These are phyloP conservation scores for Stenogyne calaminthoides DNA, from an alignment of 305 asterid species.

Conservation along the genomic window DNA sequence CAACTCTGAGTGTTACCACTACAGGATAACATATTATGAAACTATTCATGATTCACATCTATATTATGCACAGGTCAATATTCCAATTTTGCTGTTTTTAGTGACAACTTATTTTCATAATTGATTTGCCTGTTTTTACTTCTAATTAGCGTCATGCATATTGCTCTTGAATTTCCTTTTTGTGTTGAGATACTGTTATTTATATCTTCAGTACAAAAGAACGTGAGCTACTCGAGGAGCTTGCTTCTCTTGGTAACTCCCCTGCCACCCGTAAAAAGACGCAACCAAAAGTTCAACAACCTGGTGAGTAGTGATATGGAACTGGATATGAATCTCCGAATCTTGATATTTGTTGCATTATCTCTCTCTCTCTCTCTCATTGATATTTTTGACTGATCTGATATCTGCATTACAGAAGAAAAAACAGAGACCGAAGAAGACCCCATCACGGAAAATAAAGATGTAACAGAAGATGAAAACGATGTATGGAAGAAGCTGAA, in stretches of 20 bases:
- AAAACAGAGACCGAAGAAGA: constrained; percentile 42
- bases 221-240: constrained; percentile 88
- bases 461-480: constrained; percentile 56
- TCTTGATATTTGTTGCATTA: not conserved
- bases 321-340: constrained; percentile 8
- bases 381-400: constrained; percentile 22
- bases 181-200: constrained; percentile 25
- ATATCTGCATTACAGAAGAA: constrained; percentile 53
- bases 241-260: constrained; percentile 64
- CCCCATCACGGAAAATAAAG: constrained; percentile 42
- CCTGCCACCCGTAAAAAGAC: constrained; percentile 61
- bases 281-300: constrained; percentile 64
- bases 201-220: constrained; percentile 64
- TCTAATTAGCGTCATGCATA: not conserved
- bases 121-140: constrained; percentile 8
- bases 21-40: no score
- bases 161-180: constrained; percentile 15
- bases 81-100: not conserved
- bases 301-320: constrained; percentile 48
- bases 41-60: constrained; percentile 14
- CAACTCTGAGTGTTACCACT: no score
- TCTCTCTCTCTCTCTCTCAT: not conserved
- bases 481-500: constrained; percentile 77
- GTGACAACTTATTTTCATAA: constrained; percentile 2
- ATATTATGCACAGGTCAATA: not conserved